Evolutionary conservation across 495 filamentous ascomycete genomes (phyloP).

Genomic region (Daldinia caldariorum): DNA sequence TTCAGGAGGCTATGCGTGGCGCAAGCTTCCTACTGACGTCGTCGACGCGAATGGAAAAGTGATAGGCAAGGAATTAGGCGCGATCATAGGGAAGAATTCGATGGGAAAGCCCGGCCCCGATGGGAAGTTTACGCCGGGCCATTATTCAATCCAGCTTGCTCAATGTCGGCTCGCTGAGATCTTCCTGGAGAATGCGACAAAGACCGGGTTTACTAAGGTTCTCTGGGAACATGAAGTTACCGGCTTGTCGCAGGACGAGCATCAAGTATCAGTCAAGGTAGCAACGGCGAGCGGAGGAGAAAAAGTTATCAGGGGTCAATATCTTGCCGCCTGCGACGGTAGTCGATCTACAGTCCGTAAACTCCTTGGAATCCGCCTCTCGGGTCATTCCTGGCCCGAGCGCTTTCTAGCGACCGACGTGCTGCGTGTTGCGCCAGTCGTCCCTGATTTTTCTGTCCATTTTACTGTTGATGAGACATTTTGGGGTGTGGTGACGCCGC

Average conservation of each 20-base stretch:
- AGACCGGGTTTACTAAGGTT: constrained; percentile 15
- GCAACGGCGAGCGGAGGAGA: background rate
- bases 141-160: constrained; percentile 23
- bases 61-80: constrained; percentile 4
- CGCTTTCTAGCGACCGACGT: constrained; percentile 24
- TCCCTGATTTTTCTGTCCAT: constrained; percentile 18
- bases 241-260: constrained; percentile 15
- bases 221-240: constrained; percentile 22
- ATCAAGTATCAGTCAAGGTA: constrained; percentile 5
- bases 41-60: constrained; percentile 13
- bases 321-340: constrained; percentile 22
- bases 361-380: constrained; percentile 22
- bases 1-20: constrained; percentile 21
- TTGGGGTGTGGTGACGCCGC: constrained; percentile 18
- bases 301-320: constrained; percentile 5
- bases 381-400: constrained; percentile 24
- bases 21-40: constrained; percentile 18
- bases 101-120: constrained; percentile 18
- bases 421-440: constrained; percentile 15
- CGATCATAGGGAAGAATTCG: constrained; percentile 12
- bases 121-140: constrained; percentile 8
- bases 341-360: constrained; percentile 16
- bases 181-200: constrained; percentile 12
- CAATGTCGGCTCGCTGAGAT: constrained; percentile 26
- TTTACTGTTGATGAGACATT: constrained; percentile 23